A percentile compares a stretch with the other conserved stretches of the same genome.
These are phyloP conservation scores for Pythium vanterpoolii DNA, from an alignment of 352 stramenopile species.

Conservation along the genomic window DNA sequence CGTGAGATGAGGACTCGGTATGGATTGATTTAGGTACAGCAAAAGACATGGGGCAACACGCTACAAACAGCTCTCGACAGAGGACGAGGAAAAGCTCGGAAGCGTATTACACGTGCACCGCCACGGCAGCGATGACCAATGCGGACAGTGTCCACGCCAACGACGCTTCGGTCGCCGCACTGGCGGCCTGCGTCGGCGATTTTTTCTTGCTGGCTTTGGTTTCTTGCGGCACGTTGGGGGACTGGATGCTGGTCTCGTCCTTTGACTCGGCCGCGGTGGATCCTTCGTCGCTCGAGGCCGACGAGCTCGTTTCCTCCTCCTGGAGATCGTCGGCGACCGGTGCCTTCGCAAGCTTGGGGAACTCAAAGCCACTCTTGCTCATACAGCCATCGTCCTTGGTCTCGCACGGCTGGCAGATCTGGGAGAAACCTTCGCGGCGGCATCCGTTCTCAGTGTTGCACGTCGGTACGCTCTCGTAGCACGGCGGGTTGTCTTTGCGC, in stretches of 20 bases:
- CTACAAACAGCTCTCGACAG: background rate
- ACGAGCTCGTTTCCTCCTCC: constrained; percentile 3
- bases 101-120: background rate
- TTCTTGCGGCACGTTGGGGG: constrained; percentile 2
- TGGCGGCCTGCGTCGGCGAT: constrained; percentile 1
- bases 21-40: background rate
- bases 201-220: constrained; percentile 15
- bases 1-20: background rate
- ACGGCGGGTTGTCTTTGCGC: constrained; percentile 27
- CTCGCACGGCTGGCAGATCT: constrained; percentile 32
- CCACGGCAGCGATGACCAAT: background rate
- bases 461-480: constrained; percentile 29
- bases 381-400: constrained; percentile 10
- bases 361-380: constrained; percentile 11
- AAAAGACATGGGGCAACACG: too few species aligned
- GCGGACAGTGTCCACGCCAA: background rate
- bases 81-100: background rate
- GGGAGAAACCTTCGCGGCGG: constrained; percentile 29
- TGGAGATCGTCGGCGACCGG: constrained; percentile 6
- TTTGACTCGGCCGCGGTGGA: background rate
- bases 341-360: constrained; percentile 21
- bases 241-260: constrained; percentile 18
- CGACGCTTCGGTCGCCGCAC: background rate
- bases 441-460: constrained; percentile 30
- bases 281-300: constrained; percentile 10